Conservation (phyloP, 2,329 filamentous ascomycete genomes). For the Penicillium freii region DNA sequence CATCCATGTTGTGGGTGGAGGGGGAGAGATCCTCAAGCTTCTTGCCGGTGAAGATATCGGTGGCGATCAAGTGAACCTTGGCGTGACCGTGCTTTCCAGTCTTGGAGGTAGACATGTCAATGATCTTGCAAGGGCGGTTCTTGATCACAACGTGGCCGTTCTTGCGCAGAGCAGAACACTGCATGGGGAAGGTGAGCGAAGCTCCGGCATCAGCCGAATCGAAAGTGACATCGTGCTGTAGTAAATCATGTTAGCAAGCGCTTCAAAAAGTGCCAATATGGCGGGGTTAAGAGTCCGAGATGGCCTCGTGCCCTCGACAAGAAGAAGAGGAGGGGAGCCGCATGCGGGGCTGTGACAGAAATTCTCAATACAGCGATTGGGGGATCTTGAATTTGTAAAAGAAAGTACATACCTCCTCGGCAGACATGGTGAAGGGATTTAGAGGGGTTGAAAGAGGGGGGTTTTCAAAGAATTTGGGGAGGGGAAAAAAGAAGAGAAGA, state of each 20-base stretch:
- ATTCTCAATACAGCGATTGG: slow-evolving; percentile 16
- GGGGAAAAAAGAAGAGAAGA: slow-evolving; percentile 28
- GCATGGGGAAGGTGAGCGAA: slow-evolving; percentile 91
- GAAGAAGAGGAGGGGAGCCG: slow-evolving; percentile 23
- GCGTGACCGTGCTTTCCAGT: slow-evolving; percentile 99
- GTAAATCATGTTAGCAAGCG: slow-evolving; percentile 13
- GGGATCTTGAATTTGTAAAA: background rate
- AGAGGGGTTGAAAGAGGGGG: slow-evolving; percentile 21
- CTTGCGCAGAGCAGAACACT: slow-evolving; percentile 99
- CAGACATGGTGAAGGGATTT: slow-evolving; percentile 55
- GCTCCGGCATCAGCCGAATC: slow-evolving; percentile 95
- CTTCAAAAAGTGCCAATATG: slow-evolving; percentile 13
- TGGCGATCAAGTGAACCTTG: slow-evolving; percentile 97
- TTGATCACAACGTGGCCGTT: slow-evolving; percentile 99
- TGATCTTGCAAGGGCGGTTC: slow-evolving; percentile 98
- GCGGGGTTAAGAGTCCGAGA: slow-evolving; percentile 1
- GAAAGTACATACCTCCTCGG: slow-evolving; percentile 60
- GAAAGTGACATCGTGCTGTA: slow-evolving; percentile 73
- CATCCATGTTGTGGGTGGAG: slow-evolving; percentile 84
- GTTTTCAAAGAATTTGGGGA: slow-evolving; percentile 25
- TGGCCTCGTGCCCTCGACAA: slow-evolving; percentile 16
- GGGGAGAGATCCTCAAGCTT: slow-evolving; percentile 99
- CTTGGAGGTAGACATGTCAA: slow-evolving; percentile 99
- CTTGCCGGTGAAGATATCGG: slow-evolving; percentile 99
- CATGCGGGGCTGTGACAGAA: slow-evolving; percentile 31